A percentile compares a stretch with the other conserved stretches of the same genome.
Conservation (phyloP, 148 eudicot species). For the Gaultheria prostrata region DNA sequence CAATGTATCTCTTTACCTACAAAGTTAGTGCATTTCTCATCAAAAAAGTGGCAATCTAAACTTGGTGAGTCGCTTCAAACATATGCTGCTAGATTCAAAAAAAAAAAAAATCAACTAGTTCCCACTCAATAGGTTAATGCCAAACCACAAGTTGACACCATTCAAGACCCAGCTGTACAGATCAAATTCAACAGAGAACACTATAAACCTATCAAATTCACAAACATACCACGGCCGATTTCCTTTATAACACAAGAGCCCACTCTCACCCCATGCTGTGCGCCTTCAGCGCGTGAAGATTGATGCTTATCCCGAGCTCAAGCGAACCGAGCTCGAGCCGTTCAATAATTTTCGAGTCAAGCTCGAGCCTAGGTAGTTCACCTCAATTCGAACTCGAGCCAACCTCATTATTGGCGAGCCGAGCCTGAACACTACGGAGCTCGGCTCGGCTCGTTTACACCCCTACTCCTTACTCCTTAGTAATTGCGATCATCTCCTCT, state of each 20-base stretch:
- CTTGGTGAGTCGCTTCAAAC: not conserved
- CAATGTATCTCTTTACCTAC: conserved; percentile 94
- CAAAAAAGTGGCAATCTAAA: not conserved
- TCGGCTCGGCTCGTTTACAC: not conserved
- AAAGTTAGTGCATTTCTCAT: conserved; percentile 11
- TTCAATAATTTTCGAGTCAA: not conserved
- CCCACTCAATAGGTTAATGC: not conserved
- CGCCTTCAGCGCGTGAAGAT: too few relatives aligned
- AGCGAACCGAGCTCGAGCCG: not conserved
- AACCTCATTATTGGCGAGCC: not conserved
- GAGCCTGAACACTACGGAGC: not conserved
- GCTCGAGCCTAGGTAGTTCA: not conserved
- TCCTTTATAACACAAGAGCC: too few relatives aligned
- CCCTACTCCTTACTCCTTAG: not conserved
- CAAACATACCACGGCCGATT: too few relatives aligned
- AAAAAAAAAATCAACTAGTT: too few relatives aligned
- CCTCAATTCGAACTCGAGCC: not conserved
- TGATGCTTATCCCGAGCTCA: too few relatives aligned
- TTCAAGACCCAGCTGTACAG: not conserved
- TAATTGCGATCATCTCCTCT: not conserved
- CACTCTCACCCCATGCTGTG: too few relatives aligned
- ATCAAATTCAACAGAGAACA: not conserved
- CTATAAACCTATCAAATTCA: not conserved
- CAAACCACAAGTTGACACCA: not conserved
- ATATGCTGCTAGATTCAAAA: not conserved